Base-by-base conservation (phyloP, 169 alveolate species). In the Plasmodium gonderi region DNA sequence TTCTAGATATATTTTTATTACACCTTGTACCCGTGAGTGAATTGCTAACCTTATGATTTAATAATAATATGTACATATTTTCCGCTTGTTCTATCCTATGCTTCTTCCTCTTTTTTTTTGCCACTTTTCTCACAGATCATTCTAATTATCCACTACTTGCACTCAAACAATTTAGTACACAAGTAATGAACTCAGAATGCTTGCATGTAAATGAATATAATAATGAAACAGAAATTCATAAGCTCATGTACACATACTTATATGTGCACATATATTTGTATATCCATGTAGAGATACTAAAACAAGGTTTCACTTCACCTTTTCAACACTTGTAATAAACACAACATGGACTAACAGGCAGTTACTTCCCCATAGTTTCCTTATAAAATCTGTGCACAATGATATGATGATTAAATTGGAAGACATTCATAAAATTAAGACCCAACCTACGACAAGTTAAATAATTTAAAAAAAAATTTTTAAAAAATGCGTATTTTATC, bases 401-500 rank as follows among this genome's bases (percentile, higher is more conserved):
- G 91, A 82, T n/a, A 49, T 82, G 12, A 68, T 82, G 91, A 82
- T 82, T 45, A 82, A 82, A 68, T 68, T 82, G 51, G 77, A 82
- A 44, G 91, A 82, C 26, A 29, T 82, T 12, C 49, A 68, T 69
- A 82, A 82, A 29, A 82, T 82, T 68, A 72, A 5, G 40, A 17
- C 64, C 33, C 14, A 31, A 11, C 42, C 91, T 23, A 29, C 82
- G 40, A 82, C 54, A 82, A 7, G 91, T 82, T 60, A 54, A 54
- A n/a, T 23, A 12, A 23, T 7, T 31, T 60, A 17, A 40, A 60
- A 80, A 75, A 75, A 38, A 80, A 60, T 11, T 75, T 40, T 0
- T 1, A 11, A 42, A 38, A 38, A 60, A 20, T 23, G 2, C 11
- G 36, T 60, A n/a, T 23, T 60, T 14, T 36, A 23, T 23, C 26